phyloP scores from a whole-genome alignment of 177 flowering plant species.

The Tripterygium wilfordii region DNA sequence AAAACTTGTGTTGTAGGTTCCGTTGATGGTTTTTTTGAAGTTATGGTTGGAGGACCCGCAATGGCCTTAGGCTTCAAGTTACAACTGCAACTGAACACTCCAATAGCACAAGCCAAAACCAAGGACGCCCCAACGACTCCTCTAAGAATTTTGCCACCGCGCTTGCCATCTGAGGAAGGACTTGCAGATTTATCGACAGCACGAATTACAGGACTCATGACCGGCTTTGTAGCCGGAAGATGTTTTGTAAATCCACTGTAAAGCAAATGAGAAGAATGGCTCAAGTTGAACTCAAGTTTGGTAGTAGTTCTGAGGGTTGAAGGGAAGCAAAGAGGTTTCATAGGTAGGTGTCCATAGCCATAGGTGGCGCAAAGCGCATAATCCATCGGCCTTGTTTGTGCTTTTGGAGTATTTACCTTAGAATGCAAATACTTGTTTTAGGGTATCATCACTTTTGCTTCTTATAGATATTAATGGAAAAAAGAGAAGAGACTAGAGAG shows the following conservation, averaged over 20 bases:
- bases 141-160: not conserved
- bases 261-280: slow-evolving; percentile 2
- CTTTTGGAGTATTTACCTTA: too few relatives aligned
- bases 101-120: slow-evolving; percentile 8
- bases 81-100: slow-evolving; percentile 1
- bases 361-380: too few relatives aligned
- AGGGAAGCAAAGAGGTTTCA: too few relatives aligned
- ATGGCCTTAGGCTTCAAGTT: not conserved
- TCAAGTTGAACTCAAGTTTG: not conserved
- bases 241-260: not conserved
- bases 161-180: not conserved
- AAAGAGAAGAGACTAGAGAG: too few relatives aligned
- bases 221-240: too few relatives aligned
- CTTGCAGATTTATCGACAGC: not conserved
- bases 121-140: slow-evolving; percentile 4
- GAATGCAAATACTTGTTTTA: too few relatives aligned
- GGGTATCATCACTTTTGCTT: too few relatives aligned
- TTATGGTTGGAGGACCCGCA: slow-evolving; percentile 5
- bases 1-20: not conserved
- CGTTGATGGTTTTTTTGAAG: slow-evolving; percentile 7
- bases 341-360: too few relatives aligned
- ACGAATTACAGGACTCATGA: not conserved
- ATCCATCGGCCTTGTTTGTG: too few relatives aligned
- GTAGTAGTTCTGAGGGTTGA: not conserved
- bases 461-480: too few relatives aligned